Percentiles rank a stretch among this genome's conserved stretches.
phyloP scores from a whole-genome alignment of 1,284 basidiomycete species.

The Pseudozyma pruni region DNA sequence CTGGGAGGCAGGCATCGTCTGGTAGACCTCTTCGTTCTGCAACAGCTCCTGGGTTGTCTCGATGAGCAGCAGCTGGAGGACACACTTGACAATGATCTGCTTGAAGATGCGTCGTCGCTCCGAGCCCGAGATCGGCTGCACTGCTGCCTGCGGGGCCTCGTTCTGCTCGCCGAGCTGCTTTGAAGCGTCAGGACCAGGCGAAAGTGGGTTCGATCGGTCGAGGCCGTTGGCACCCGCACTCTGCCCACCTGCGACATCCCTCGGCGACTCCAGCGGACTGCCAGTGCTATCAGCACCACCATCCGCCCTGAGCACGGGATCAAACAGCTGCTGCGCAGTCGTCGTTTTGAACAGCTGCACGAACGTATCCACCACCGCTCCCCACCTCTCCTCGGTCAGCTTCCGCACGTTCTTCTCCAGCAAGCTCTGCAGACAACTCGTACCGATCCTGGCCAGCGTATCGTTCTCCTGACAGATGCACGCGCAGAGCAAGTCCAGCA shows the following conservation, averaged over 20 bases:
- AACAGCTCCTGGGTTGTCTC: slow-evolving; percentile 97
- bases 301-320: slow-evolving; percentile 78
- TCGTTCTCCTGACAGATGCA: slow-evolving; percentile 95
- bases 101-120: slow-evolving; percentile 93
- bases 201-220: slow-evolving; percentile 27
- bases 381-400: slow-evolving; percentile 86
- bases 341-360: slow-evolving; percentile 96
- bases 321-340: slow-evolving; percentile 96
- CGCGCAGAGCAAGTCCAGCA: slow-evolving; percentile 91
- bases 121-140: slow-evolving; percentile 70
- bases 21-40: slow-evolving; percentile 78
- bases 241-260: neutral
- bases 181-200: slow-evolving; percentile 46
- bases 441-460: slow-evolving; percentile 95
- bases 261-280: slow-evolving; percentile 18
- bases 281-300: slow-evolving; percentile 71
- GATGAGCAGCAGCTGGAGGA: slow-evolving; percentile 93
- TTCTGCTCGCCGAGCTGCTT: neutral
- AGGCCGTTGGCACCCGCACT: slow-evolving; percentile 12
- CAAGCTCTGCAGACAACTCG: slow-evolving; percentile 95
- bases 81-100: slow-evolving; percentile 99
- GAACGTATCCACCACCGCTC: slow-evolving; percentile 90
- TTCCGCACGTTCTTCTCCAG: slow-evolving; percentile 93
- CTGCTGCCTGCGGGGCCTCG: neutral
- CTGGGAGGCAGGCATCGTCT: slow-evolving; percentile 91